Evolutionary conservation across 768 basidiomycete species (phyloP), one percentile per base, ranked within the genome.

Genomic region (Lactarius vividus): DNA sequence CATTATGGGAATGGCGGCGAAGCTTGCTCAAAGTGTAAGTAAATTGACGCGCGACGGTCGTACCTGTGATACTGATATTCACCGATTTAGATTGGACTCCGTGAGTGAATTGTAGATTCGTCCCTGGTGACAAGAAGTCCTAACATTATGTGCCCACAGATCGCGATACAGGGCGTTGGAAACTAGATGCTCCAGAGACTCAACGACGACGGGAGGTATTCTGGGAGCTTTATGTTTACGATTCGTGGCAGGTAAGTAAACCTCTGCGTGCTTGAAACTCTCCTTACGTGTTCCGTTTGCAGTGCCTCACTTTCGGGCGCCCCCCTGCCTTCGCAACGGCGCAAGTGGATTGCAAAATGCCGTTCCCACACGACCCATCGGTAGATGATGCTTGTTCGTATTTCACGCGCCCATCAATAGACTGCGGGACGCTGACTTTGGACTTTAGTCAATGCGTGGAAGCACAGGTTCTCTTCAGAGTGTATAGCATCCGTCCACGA

Each of bases 231-330:
- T 79, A 84, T 69, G 85, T 85, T 4, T 87, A 88, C 64, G 87
- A 88, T 70, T 85, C 84, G 1, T 87, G 85, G 85, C 86, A 88
- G 84, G 88, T 85, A 69, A 62, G 79, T 33, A 44, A 11, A 23
- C 60, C 28, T n/a, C 42, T 44, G 26, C 20, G 11, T 28, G 13
- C 29, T 33, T 20, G 9, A 39, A 39, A 42, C 20, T 60, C 28
- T 44, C 49, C 35, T 40, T 29, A 61, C 42, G 20, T 65, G 60
- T 42, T 65, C 66, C 15, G 1, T 4, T 10, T 16, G 33, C 46
- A 90, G 88, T 88, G 86, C 71, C 75, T 90, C 66, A 88, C 87
- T 11, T 88, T 85, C 74, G 88, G 88, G 62, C 82, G 88, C 6
- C 88, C 88, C 1, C 87, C 88, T 4, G 86, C 88, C 4, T 81